Conservation (phyloP, 2,329 filamentous ascomycete genomes). For the Claviceps purpurea region DNA sequence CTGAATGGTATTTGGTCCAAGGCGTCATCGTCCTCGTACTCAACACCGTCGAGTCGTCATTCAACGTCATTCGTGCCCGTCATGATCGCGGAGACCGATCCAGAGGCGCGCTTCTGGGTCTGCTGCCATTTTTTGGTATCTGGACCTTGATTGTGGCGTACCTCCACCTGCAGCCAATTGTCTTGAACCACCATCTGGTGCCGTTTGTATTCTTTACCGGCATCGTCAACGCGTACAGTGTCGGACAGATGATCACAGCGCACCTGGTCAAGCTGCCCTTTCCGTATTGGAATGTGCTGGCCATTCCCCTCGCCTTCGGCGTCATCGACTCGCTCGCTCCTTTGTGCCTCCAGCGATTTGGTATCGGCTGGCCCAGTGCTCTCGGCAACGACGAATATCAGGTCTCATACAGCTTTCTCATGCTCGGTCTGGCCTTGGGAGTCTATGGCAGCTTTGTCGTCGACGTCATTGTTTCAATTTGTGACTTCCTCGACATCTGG, state of each 20-base stretch:
- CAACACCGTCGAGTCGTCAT: slow-evolving; percentile 68
- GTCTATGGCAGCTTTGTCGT: slow-evolving; percentile 97
- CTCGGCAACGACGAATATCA: slow-evolving; percentile 72
- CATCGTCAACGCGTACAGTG: slow-evolving; percentile 84
- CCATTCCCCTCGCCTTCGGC: slow-evolving; percentile 62
- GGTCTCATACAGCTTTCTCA: slow-evolving; percentile 80
- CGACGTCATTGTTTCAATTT: slow-evolving; percentile 94
- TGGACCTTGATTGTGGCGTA: slow-evolving; percentile 71
- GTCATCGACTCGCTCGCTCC: slow-evolving; percentile 74
- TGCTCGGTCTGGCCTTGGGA: slow-evolving; percentile 70
- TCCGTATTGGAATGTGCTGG: slow-evolving; percentile 80
- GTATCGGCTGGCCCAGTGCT: slow-evolving; percentile 63
- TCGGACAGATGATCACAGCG: slow-evolving; percentile 90
- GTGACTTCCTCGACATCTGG: slow-evolving; percentile 97
- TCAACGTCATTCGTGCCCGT: slow-evolving; percentile 74
- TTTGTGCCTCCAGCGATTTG: slow-evolving; percentile 40
- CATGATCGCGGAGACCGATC: slow-evolving; percentile 59
- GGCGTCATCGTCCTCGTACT: slow-evolving; percentile 68
- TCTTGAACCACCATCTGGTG: slow-evolving; percentile 70
- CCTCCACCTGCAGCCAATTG: slow-evolving; percentile 70
- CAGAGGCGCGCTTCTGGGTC: slow-evolving; percentile 64
- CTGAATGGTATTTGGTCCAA: slow-evolving; percentile 85
- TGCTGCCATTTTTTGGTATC: slow-evolving; percentile 65
- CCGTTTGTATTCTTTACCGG: slow-evolving; percentile 84
- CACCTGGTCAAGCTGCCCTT: slow-evolving; percentile 81